phyloP scores from a whole-genome alignment of 2,329 filamentous ascomycete genomes.

The Onygena corvina region DNA sequence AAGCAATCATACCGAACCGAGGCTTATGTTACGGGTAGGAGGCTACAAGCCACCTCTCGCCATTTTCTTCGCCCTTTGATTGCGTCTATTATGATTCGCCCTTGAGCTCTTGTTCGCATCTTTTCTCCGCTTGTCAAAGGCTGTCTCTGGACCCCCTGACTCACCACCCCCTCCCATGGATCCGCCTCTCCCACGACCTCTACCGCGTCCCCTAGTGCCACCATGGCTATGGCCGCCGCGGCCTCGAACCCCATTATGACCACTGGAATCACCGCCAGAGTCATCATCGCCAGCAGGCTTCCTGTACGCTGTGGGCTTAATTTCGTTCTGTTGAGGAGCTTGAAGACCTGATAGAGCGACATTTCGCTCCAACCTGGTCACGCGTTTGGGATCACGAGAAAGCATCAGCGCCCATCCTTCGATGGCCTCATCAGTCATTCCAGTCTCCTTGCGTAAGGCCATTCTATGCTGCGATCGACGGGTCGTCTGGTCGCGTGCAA shows the following conservation, averaged over 20 bases:
- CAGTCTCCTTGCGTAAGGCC: conserved; percentile 60
- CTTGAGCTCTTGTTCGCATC: conserved; percentile 70
- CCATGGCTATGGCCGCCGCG: conserved; percentile 40
- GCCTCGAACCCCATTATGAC: conserved; percentile 26
- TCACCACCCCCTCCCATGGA: conserved; percentile 29
- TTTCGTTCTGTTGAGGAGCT: conserved; percentile 41
- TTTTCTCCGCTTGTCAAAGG: conserved; percentile 59
- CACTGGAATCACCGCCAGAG: conserved; percentile 16
- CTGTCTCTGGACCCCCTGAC: conserved; percentile 55
- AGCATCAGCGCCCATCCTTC: conserved; percentile 93
- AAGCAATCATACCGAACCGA: too few relatives aligned
- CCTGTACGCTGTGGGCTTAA: conserved; percentile 56
- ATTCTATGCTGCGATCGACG: conserved; percentile 51
- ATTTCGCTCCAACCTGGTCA: conserved; percentile 58
- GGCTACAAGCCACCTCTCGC: conserved; percentile 41
- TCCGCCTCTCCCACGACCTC: conserved; percentile 46
- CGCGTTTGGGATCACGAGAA: conserved; percentile 54
- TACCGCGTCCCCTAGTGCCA: conserved; percentile 39
- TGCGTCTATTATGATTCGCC: conserved; percentile 76
- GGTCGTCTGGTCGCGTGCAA: conserved; percentile 59
- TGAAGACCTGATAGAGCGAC: conserved; percentile 47
- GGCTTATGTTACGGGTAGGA: neutral
- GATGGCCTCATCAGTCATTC: conserved; percentile 85
- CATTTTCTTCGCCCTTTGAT: conserved; percentile 53
- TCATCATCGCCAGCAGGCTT: conserved; percentile 17